A percentile compares a stretch with the other conserved stretches of the same genome.
phyloP scores from a whole-genome alignment of 2,329 filamentous ascomycete genomes.

The Penicillium sp. region DNA sequence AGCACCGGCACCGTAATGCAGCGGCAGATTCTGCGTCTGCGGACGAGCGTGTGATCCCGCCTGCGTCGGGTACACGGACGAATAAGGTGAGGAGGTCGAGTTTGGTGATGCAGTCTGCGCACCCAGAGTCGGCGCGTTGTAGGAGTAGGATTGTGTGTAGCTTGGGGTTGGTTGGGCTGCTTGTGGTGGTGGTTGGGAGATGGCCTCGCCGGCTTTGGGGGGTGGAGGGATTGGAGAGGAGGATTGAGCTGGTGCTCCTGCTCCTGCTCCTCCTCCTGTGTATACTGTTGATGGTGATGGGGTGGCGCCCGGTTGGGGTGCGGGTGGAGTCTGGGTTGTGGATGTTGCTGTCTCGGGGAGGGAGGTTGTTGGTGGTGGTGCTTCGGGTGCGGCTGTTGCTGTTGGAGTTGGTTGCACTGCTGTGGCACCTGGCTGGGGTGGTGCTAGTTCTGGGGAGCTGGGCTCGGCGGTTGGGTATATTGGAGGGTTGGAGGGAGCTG shows the following conservation, averaged over 20 bases:
- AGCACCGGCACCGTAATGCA: conserved; percentile 8
- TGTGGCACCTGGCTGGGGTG: conserved; percentile 41
- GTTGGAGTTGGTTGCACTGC: conserved; percentile 12
- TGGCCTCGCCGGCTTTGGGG: conserved; percentile 19
- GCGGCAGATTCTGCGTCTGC: conserved; percentile 16
- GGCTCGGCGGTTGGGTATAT: not conserved
- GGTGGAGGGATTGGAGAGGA: conserved; percentile 18
- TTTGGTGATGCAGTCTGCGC: conserved; percentile 16
- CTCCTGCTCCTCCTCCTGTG: not conserved
- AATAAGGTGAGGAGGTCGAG: conserved; percentile 29
- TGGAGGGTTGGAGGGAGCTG: not conserved
- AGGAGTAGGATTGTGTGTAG: conserved; percentile 18
- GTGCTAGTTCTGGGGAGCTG: conserved; percentile 28
- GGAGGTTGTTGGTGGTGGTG: conserved; percentile 9
- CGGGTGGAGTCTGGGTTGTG: conserved; percentile 29
- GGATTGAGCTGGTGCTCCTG: not conserved
- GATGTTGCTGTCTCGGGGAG: conserved; percentile 16
- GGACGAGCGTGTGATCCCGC: conserved; percentile 1
- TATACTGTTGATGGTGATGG: conserved; percentile 11
- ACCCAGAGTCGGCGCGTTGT: not conserved
- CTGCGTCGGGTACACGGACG: conserved; percentile 28
- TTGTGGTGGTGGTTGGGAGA: not conserved
- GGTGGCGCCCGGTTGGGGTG: conserved; percentile 41
- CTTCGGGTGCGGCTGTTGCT: conserved; percentile 2
- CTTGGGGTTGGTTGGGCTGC: not conserved